phyloP scores from a whole-genome alignment of 768 basidiomycete species.

The Lactarius deliciosus region DNA sequence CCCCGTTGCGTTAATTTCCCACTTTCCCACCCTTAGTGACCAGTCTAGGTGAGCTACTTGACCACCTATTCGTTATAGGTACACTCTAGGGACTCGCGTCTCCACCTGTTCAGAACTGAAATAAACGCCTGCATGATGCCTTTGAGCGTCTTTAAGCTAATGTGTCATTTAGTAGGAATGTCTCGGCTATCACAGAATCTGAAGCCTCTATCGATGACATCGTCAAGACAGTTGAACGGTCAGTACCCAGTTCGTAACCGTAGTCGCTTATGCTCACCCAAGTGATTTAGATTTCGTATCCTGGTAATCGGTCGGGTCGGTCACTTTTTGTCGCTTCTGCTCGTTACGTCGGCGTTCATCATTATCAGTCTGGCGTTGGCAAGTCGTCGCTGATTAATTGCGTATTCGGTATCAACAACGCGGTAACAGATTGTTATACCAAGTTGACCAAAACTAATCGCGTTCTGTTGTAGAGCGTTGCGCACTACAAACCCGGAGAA shows the following conservation, averaged over 20 bases:
- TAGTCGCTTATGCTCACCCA: background rate
- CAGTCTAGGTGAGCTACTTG: background rate
- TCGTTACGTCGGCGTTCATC: background rate
- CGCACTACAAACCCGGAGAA: background rate
- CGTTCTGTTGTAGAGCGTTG: background rate
- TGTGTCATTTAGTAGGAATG: background rate
- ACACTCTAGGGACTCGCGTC: background rate
- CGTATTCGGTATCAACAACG: background rate
- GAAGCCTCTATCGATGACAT: background rate
- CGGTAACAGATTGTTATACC: background rate
- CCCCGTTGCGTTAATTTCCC: background rate
- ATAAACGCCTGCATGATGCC: background rate
- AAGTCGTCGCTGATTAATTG: slow-evolving; percentile 1
- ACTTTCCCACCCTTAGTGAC: background rate
- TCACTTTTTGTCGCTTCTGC: background rate
- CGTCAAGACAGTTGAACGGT: background rate
- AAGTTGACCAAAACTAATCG: background rate
- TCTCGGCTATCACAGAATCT: background rate
- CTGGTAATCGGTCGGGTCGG: background rate
- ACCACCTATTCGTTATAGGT: background rate
- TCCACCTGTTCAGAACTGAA: background rate
- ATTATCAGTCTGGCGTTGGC: background rate
- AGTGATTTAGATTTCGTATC: background rate
- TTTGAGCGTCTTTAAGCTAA: background rate
- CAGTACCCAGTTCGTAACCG: background rate